Base-by-base conservation (phyloP, 1,284 basidiomycete species). In the Pseudozyma sp. region DNA sequence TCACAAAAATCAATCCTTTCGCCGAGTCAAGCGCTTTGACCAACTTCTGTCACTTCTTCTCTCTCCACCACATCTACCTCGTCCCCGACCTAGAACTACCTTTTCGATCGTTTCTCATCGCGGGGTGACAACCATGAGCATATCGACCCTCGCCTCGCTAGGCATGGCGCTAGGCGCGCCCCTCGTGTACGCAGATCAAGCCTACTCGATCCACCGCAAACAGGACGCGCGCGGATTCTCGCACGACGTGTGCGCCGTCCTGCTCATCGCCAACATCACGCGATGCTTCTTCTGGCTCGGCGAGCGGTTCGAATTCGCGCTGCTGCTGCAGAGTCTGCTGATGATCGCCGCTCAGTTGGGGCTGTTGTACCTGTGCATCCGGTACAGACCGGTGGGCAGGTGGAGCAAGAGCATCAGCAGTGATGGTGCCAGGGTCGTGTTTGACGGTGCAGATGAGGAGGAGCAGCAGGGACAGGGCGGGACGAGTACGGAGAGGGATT, bases 211-310 rank as follows among this genome's bases (percentile, higher is more conserved):
- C 58, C 84, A 67, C 33, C 71, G 65, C 57, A 72, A 74, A 42
- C 70, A 77, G 49, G 91, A 93, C 80, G 88, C 92, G 2, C 91
- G 90, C 47, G 93, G 93, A 1, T 94, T 94, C 84, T 93, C 92
- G 19, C 77, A 80, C 61, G 76, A 81, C 59, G 78, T 81, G 6
- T 77, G 74, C 43, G 79, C 74, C 35, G 78, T 81, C 19, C 53
- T 81, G 16, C 64, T 81, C 19, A 60, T 81, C 37, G 73, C 79
- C 67, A 80, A 80, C 69, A 78, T 80, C 54, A 71, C 75, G 8
- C 61, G 80, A 9, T 75, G 70, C 85, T 93, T 94, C 87, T 93
- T 92, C 85, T 94, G 50, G 92, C 84, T 87, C 35, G 87, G 92
- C 82, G 87, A 90, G 54, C 90, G 84, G 46, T 94, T 93, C 83